Evolutionary conservation across 1,284 basidiomycete genomes (phyloP), one percentile per base, ranked within the genome.

Genomic region (Moesziomyces parantarcticus): DNA sequence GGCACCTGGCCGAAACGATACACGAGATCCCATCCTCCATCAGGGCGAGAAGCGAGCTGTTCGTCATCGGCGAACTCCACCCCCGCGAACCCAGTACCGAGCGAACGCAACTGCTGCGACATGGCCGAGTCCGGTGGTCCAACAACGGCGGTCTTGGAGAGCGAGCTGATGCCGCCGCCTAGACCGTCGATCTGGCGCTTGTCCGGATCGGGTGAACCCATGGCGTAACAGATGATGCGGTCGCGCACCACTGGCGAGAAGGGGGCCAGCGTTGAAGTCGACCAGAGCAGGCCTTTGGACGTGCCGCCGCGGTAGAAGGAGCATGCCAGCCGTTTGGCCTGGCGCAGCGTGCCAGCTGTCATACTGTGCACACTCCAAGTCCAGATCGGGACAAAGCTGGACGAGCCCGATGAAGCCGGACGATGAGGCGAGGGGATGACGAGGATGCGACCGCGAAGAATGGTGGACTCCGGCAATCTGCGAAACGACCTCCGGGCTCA

Each of bases 181-280:
- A 85, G 71, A 14, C 85, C 92, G 75, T 93, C 90, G 21, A 93
- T 87, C 84, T 94, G 92, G 13, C 92, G 86, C 5, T 88, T 88
- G 77, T 92, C 86, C 0, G 90, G 87, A 77, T 94, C 92, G 0
- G 92, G 92, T 2, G 90, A 92, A 18, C 92, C 92, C 91, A 93
- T 77, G 1, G 80, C 80, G 1, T 72, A 87, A 18, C 90, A 88
- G 69, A 93, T 90, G 55, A 92, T 88, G 70, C 87, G 82, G 1
- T 86, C 79, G 8, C 82, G 85, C 56, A 88, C 85, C 6, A 74
- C 61, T 10, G 56, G 64, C 25, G 61, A 40, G 29, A 52, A 81
- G 8, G 58, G 45, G 1, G 81, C 80, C 5, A 83, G 60, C 18
- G 55, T 61, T 0, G 57, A 23, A 89, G 91, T 14, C 90, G 87